Percentiles rank a stretch among this genome's conserved stretches.
Conservation (phyloP, 495 filamentous ascomycete genomes). For the Aspergillus sclerotioniger region DNA sequence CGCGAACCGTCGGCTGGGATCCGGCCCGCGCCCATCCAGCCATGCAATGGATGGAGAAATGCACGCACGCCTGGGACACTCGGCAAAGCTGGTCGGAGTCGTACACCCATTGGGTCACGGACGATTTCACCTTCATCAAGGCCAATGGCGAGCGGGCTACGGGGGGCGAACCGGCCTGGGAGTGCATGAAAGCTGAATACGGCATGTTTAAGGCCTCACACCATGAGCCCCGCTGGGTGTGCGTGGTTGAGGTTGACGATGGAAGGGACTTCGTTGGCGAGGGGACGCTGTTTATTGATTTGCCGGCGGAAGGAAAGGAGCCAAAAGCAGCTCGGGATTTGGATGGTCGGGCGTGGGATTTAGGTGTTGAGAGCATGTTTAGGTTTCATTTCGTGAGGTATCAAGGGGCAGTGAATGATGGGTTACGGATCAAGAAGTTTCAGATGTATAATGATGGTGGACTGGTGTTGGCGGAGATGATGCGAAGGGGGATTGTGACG, state of each 20-base stretch:
- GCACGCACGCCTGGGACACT: background rate
- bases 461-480: background rate
- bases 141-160: background rate
- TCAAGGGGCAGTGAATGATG: background rate
- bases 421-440: background rate
- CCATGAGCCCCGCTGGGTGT: background rate
- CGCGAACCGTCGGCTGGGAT: background rate
- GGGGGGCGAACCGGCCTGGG: background rate
- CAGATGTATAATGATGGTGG: constrained; percentile 1
- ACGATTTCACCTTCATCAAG: background rate
- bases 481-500: background rate
- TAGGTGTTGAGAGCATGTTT: background rate
- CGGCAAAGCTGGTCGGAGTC: background rate
- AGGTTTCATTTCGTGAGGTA: background rate
- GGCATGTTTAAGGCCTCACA: background rate
- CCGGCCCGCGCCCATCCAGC: background rate
- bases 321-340: background rate
- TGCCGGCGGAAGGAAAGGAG: background rate
- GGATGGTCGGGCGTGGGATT: background rate
- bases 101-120: background rate
- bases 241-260: background rate
- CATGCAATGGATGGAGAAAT: background rate
- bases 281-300: background rate
- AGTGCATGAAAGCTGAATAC: background rate
- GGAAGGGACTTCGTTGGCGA: background rate